phyloP scores from a whole-genome alignment of 768 basidiomycete species.

The Sporobolomyces phaffii region DNA sequence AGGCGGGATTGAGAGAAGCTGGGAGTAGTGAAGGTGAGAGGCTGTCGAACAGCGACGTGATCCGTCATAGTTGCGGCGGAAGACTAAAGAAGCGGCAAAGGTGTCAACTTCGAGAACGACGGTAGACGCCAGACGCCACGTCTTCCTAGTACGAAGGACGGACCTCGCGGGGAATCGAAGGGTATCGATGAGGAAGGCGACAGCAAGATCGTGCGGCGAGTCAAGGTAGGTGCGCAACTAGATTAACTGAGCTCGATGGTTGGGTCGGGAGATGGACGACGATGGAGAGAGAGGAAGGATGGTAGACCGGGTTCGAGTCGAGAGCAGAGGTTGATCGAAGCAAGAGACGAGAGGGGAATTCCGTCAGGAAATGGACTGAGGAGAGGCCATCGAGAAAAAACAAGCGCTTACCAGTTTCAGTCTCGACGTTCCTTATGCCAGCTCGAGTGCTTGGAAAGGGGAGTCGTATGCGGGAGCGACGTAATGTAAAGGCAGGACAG shows the following conservation, averaged over 20 bases:
- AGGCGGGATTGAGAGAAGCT: conserved; percentile 19
- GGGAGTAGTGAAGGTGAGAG: conserved; percentile 23
- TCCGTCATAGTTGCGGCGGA: neutral
- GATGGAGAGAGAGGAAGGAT: neutral
- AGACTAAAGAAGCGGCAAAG: neutral
- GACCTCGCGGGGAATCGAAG: neutral
- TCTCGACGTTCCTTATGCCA: conserved; percentile 18
- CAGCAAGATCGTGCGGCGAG: neutral
- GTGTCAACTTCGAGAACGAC: too few species aligned
- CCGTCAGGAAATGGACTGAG: conserved; percentile 15
- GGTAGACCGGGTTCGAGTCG: neutral
- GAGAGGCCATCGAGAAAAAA: neutral
- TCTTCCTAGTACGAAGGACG: neutral
- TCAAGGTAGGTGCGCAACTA: too few species aligned
- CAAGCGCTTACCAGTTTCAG: conserved; percentile 20
- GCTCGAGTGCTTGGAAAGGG: neutral
- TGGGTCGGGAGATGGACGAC: neutral
- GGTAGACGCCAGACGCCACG: too few species aligned
- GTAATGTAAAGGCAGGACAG: conserved; percentile 1
- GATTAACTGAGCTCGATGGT: neutral
- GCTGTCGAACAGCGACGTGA: conserved; percentile 7
- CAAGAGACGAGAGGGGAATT: neutral
- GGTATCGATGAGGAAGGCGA: neutral
- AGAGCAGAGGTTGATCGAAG: neutral
- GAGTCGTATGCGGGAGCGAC: neutral